Evolutionary conservation across 306 rosid genomes (phyloP).

Genomic region (Abrus precatorius): DNA sequence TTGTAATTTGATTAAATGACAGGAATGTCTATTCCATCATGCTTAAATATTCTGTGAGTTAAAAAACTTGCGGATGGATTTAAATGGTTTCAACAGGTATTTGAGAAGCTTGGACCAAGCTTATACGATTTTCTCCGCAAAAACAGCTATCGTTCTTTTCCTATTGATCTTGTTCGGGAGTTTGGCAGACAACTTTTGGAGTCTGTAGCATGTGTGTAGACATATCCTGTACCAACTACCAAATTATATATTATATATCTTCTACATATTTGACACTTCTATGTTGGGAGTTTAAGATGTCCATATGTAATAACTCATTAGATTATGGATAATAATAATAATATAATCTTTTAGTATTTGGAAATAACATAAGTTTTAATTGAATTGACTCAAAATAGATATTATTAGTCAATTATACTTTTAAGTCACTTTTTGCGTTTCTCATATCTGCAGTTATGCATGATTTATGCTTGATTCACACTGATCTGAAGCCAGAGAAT

Average conservation of each 20-base stretch:
- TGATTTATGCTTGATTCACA: conserved; percentile 79
- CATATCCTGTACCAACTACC: conserved; percentile 71
- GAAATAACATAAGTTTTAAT: conserved; percentile 13
- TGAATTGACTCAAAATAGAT: conserved; percentile 28
- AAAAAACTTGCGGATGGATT: conserved; percentile 84
- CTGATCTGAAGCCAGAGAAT: conserved; percentile 80
- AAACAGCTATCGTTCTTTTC: conserved; percentile 91
- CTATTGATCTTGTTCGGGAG: conserved; percentile 95
- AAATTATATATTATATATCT: conserved; percentile 60
- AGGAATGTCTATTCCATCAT: conserved; percentile 65
- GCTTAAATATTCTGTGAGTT: conserved; percentile 80
- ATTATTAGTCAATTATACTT: conserved; percentile 18
- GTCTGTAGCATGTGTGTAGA: conserved; percentile 96
- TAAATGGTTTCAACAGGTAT: conserved; percentile 89
- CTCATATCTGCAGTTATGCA: conserved; percentile 76
- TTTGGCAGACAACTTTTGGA: conserved; percentile 93
- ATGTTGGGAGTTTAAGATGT: conserved; percentile 40
- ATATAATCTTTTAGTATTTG: conserved; percentile 26
- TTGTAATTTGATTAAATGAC: conserved; percentile 67
- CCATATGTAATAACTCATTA: conserved; percentile 36
- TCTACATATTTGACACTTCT: conserved; percentile 40
- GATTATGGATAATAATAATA: neutral
- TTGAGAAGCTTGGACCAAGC: conserved; percentile 98
- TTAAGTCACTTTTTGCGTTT: conserved; percentile 26
- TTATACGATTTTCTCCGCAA: conserved; percentile 93